Conservation (phyloP, 2,329 filamentous ascomycete species). For the Ascochyta lentis region DNA sequence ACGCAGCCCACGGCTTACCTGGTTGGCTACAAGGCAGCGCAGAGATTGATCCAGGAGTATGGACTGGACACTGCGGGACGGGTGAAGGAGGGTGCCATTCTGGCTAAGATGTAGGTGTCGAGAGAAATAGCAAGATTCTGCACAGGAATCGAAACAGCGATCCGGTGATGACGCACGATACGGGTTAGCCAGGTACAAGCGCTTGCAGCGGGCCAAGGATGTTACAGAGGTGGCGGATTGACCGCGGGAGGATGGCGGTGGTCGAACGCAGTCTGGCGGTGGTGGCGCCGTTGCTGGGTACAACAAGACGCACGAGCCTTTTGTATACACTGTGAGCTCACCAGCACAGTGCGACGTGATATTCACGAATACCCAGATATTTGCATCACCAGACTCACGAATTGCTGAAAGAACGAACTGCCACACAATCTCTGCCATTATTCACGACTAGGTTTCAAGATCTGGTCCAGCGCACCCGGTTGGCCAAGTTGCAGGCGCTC, state of each 20-base stretch:
- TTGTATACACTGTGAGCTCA: background rate
- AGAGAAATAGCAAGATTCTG: background rate
- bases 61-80: constrained; percentile 16
- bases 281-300: background rate
- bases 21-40: constrained; percentile 44
- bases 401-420: too few relatives aligned
- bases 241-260: constrained; percentile 6
- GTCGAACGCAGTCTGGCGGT: background rate
- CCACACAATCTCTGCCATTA: too few relatives aligned
- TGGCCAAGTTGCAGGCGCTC: constrained; percentile 1
- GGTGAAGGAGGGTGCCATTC: constrained; percentile 1
- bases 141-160: constrained; percentile 2
- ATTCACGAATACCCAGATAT: background rate
- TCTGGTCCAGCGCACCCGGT: background rate
- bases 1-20: constrained; percentile 46
- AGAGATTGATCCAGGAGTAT: constrained; percentile 42
- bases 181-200: constrained; percentile 13
- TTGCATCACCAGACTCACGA: background rate
- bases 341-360: background rate
- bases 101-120: constrained; percentile 16
- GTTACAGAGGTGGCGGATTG: background rate
- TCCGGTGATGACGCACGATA: constrained; percentile 14
- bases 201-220: constrained; percentile 4
- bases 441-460: constrained; percentile 2
- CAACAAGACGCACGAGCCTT: background rate